These are phyloP conservation scores for Tuber indicum DNA, from an alignment of 495 filamentous ascomycete genomes.

Conservation along the genomic window DNA sequence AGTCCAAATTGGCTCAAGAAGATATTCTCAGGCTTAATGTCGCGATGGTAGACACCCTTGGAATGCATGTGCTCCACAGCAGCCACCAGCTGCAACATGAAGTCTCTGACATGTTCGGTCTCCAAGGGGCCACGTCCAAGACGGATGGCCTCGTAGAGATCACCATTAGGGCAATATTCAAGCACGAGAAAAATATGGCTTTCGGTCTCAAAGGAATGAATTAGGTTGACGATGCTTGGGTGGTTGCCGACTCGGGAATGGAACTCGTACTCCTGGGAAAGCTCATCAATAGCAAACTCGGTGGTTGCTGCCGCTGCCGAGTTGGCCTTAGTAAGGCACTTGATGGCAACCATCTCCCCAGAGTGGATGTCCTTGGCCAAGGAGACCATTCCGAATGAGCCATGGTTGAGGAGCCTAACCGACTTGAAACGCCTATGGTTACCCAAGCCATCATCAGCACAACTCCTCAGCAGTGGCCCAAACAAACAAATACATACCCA, in stretches of 20 bases:
- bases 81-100: constrained; percentile 90
- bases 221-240: constrained; percentile 86
- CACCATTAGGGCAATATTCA: constrained; percentile 92
- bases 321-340: constrained; percentile 75
- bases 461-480: constrained; percentile 14
- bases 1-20: constrained; percentile 78
- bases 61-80: constrained; percentile 85
- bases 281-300: constrained; percentile 63
- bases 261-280: constrained; percentile 78
- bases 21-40: constrained; percentile 99
- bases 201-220: constrained; percentile 86
- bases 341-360: constrained; percentile 78
- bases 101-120: constrained; percentile 90
- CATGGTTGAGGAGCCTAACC: constrained; percentile 90
- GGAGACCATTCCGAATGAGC: constrained; percentile 97
- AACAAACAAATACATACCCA: constrained; percentile 45
- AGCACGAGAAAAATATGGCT: constrained; percentile 85
- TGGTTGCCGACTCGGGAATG: constrained; percentile 73
- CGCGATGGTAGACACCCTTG: constrained; percentile 89
- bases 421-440: constrained; percentile 66
- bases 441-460: constrained; percentile 19
- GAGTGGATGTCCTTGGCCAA: constrained; percentile 73
- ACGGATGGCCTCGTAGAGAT: constrained; percentile 95
- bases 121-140: constrained; percentile 77
- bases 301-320: constrained; percentile 51